phyloP scores from a whole-genome alignment of 129 eudicot species.

The Artemisia annua region DNA sequence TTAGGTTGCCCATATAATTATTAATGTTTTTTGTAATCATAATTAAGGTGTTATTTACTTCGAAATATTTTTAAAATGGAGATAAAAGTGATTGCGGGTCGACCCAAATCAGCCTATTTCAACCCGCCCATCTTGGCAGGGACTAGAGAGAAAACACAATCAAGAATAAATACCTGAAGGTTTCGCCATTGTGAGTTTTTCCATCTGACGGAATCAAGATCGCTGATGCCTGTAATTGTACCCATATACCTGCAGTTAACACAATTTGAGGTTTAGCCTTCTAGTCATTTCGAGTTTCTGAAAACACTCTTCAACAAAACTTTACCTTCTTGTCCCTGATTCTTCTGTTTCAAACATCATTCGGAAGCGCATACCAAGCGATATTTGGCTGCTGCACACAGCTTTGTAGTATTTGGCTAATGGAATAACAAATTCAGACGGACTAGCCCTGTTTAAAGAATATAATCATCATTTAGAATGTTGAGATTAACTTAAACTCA shows the following conservation, averaged over 20 bases:
- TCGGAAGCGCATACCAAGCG: conserved; percentile 96
- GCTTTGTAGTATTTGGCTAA: conserved; percentile 90
- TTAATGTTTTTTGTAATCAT: background rate
- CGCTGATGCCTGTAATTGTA: conserved; percentile 90
- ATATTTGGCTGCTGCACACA: conserved; percentile 71
- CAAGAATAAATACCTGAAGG: conserved; percentile 61
- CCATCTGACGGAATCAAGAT: conserved; percentile 91
- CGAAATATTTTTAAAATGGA: background rate
- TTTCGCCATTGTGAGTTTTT: conserved; percentile 97
- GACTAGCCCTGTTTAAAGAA: conserved; percentile 79
- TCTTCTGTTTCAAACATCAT: conserved; percentile 99
- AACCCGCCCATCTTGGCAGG: background rate
- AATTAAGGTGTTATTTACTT: background rate
- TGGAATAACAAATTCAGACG: conserved; percentile 96
- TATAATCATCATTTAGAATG: background rate
- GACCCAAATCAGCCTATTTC: too few species aligned
- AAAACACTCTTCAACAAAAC: background rate
- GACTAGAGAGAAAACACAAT: background rate
- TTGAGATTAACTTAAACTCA: background rate
- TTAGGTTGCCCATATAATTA: background rate
- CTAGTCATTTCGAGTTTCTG: background rate
- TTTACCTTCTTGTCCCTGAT: conserved; percentile 88
- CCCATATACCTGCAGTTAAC: conserved; percentile 86
- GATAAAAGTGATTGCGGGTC: too few species aligned
- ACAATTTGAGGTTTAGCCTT: background rate